Conservation (phyloP, 139 green algal genomes). For the Volvox reticuliferus region DNA sequence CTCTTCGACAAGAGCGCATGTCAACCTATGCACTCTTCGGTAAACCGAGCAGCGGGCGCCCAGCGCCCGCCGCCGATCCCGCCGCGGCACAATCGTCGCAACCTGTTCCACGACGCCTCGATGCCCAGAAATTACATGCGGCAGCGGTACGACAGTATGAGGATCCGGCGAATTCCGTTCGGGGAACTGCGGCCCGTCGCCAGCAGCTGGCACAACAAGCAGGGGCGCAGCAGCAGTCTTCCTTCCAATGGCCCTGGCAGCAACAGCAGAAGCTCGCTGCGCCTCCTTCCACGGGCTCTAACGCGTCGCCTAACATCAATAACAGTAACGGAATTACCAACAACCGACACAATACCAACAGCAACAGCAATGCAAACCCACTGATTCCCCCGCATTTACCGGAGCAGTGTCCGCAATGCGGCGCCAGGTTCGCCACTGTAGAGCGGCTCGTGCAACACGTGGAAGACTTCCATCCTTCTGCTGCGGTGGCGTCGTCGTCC, state of each 20-base stretch:
- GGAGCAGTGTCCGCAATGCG: constrained; percentile 69
- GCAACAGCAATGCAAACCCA: constrained; percentile 37
- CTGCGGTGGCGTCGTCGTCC: background rate
- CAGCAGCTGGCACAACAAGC: constrained; percentile 6
- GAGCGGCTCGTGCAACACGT: constrained; percentile 67
- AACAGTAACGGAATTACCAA: background rate
- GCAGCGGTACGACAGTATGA: constrained; percentile 22
- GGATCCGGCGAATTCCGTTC: constrained; percentile 50
- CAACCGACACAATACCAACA: background rate
- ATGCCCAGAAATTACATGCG: constrained; percentile 20
- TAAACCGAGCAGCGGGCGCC: too few relatives aligned
- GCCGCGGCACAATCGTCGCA: background rate
- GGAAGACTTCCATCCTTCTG: constrained; percentile 46
- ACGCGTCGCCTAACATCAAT: too few relatives aligned
- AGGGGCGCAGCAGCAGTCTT: background rate
- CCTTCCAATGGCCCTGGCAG: constrained; percentile 1
- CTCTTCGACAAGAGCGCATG: background rate
- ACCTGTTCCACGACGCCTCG: background rate
- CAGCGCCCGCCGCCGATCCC: background rate
- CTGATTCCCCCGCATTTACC: background rate
- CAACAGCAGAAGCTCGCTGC: background rate
- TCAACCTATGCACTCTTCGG: too few relatives aligned
- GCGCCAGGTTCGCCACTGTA: constrained; percentile 55
- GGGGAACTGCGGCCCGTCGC: constrained; percentile 42
- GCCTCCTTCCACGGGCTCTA: background rate